Base-by-base conservation (phyloP, 257 asterid genomes). In the Verbascum thapsus region DNA sequence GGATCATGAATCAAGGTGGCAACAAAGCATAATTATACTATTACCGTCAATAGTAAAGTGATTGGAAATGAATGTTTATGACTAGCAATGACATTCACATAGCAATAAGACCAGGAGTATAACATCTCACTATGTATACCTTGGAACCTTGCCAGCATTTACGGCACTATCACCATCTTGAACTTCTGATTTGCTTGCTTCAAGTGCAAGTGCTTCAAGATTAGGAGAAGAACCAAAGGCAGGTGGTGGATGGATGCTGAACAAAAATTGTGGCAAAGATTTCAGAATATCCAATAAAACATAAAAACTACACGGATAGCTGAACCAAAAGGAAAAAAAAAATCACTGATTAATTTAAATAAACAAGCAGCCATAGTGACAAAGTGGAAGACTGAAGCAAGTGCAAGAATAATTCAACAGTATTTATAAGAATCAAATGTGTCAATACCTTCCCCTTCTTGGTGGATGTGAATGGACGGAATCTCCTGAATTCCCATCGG, bases 201-300 rank as follows among this genome's bases (percentile, higher is more conserved):
- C 87, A 44, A 81, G 81, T 22, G 88, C 88, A 67, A 85, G 85
- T 53, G 85, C 82, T 78, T 85, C 94, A 32, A 82, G 87, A 64
- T 83, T 82, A 41, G 90, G 88, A 67, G 89, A 80, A 49, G 90
- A 82, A 65, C 90, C 94, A 72, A 87, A 87, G 59, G 96, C 85
- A 58, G 96, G 95, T 52, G 90, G 90, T 61, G 96, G 96, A 71
- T 87, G 96, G 71, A 75, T 64, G 72, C 94, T 85, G 84, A 45
- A 63, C 10, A 61, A 42, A 50, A 44, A 77, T 62, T 30, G 54
- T 23, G 30, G 44, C 6, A 37, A 69, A 39, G 30, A 57, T 49
- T 61, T 19, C 23, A 65, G 73, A 45, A 44, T 8, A 43, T 22
- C 51, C 45, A 72, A 18, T 16, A 52, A 47, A 42, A 39, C 44